Base-by-base conservation (phyloP, 2,329 filamentous ascomycete genomes). In the Neophaeococcomyces aloes region DNA sequence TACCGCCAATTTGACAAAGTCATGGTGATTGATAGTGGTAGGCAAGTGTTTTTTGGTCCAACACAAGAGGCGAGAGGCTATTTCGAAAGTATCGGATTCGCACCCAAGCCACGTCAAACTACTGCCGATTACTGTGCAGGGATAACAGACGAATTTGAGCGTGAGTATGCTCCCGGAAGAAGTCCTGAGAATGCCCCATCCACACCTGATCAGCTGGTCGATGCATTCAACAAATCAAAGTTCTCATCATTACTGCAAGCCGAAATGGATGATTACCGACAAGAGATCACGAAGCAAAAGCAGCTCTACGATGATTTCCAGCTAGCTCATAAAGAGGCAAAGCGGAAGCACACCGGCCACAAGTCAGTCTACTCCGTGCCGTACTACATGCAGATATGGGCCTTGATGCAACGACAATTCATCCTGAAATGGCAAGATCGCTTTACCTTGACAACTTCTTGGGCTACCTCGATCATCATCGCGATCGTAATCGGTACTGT, bases 381-480 rank as follows among this genome's bases (percentile, higher is more conserved):
- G 0, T 91, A 91, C 64, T 78, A 87, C 51, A 68, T 85, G 1
- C 87, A 94, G 59, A 72, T 91, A 17, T 88, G 81, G 81, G 83
- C 83, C 1, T 65, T 91, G 49, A 83, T 88, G 74, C 81, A 86
- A 61, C 78, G 86, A 4, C 86, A 93, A 60, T 91, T 87, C 60
- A 70, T 82, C 40, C 79, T 93, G 55, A 91, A 91, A 66, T 81
- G 86, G 68, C 85, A 93, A 61, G 86, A 94, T 60, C 81, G 81
- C 46, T 82, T 88, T 57, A 78, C 79, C n/a, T 70, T 93, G 4
- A 66, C 71, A 11, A 76, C 91, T 23, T 80, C 80, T 1, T 91
- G 83, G 83, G 62, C 73, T 31, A 79, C 76, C 0, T 75, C 72
- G 6, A 79, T 88, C 53, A 67, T 85, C 53, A 79, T 89, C 52